Conservation (phyloP, 2,329 filamentous ascomycete species). For the Diaporthe citriasiana region DNA sequence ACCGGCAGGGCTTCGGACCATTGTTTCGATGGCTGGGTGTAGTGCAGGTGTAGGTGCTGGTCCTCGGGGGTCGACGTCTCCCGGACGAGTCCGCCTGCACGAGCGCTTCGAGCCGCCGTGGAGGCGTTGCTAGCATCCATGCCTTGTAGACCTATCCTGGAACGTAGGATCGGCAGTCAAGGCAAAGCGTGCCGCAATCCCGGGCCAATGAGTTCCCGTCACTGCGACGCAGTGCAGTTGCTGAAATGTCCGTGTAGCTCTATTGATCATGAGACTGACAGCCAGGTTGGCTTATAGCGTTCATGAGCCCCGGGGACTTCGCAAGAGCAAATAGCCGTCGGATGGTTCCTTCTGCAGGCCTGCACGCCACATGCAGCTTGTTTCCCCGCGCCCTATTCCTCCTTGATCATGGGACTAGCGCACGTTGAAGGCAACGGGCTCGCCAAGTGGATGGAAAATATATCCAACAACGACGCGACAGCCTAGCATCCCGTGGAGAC, state of each 20-base stretch:
- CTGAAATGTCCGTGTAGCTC: neutral
- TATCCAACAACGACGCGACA: slow-evolving; percentile 15
- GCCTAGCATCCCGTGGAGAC: slow-evolving; percentile 1
- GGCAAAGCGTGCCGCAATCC: slow-evolving; percentile 36
- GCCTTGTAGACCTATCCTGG: slow-evolving; percentile 8
- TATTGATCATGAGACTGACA: neutral
- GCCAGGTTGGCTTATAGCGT: slow-evolving; percentile 14
- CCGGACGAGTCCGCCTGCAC: neutral
- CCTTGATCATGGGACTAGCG: slow-evolving; percentile 16
- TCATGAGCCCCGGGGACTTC: neutral
- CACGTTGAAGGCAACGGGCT: slow-evolving; percentile 17
- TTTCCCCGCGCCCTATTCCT: slow-evolving; percentile 35
- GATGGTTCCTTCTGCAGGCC: slow-evolving; percentile 18
- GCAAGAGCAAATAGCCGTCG: slow-evolving; percentile 26
- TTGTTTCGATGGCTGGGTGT: slow-evolving; percentile 48
- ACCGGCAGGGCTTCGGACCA: slow-evolving; percentile 59
- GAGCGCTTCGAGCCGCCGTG: neutral
- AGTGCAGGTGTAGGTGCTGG: slow-evolving; percentile 46
- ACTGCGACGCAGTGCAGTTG: neutral
- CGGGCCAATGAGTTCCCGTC: neutral
- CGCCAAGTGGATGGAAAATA: slow-evolving; percentile 42
- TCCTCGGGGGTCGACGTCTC: neutral
- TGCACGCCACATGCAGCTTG: slow-evolving; percentile 5
- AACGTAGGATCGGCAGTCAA: neutral
- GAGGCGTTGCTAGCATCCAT: neutral